Conservation (phyloP, 768 basidiomycete species). For the Holtermanniella nyarrowii region DNA sequence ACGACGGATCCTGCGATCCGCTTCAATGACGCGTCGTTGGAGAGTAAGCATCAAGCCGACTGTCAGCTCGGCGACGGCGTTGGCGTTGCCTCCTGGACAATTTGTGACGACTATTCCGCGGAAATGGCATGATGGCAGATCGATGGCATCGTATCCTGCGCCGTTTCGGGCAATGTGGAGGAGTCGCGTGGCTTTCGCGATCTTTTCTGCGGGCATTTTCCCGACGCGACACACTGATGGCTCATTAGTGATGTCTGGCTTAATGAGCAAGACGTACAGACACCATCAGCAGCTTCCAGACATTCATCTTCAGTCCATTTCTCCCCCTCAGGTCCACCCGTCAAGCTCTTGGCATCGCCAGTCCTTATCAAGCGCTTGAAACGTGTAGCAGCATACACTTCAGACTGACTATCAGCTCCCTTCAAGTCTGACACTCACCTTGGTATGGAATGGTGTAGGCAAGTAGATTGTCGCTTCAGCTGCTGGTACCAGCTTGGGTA, state of each 20-base stretch:
- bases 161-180: slow-evolving; percentile 27
- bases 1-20: slow-evolving; percentile 16
- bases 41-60: slow-evolving; percentile 21
- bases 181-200: slow-evolving; percentile 14
- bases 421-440: slow-evolving; percentile 3
- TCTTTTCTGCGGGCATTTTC: slow-evolving; percentile 5
- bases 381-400: slow-evolving; percentile 19
- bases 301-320: slow-evolving; percentile 13
- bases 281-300: slow-evolving; percentile 20
- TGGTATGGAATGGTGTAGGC: slow-evolving; percentile 25
- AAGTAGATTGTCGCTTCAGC: slow-evolving; percentile 26
- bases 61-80: slow-evolving; percentile 29
- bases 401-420: slow-evolving; percentile 6
- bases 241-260: not conserved
- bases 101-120: slow-evolving; percentile 27
- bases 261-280: slow-evolving; percentile 15
- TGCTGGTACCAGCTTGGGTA: slow-evolving; percentile 1
- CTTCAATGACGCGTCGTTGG: slow-evolving; percentile 25
- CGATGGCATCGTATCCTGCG: slow-evolving; percentile 26
- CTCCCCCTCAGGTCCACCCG: not conserved
- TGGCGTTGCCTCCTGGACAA: slow-evolving; percentile 30
- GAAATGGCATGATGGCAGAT: slow-evolving; percentile 18
- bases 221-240: slow-evolving; percentile 22
- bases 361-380: slow-evolving; percentile 19
- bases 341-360: slow-evolving; percentile 7